Evolutionary conservation across 768 basidiomycete species (phyloP).

Genomic region (Trametes meyenii): DNA sequence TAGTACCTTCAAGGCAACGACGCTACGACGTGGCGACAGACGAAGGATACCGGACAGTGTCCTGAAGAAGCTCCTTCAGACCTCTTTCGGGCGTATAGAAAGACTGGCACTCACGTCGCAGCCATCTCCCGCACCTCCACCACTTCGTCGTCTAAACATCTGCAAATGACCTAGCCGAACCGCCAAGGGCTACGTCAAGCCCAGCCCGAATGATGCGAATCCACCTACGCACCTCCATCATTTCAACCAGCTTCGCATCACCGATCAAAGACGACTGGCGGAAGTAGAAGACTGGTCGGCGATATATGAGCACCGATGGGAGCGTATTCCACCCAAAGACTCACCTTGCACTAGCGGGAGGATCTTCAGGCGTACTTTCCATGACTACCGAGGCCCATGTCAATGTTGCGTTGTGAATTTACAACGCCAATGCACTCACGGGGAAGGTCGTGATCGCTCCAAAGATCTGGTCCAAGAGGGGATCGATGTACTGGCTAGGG

Average conservation of each 20-base stretch:
- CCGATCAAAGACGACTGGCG: slow-evolving; percentile 81
- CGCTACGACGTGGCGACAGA: slow-evolving; percentile 76
- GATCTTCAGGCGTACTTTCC: slow-evolving; percentile 85
- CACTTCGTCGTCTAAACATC: slow-evolving; percentile 83
- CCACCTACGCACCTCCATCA: slow-evolving; percentile 67
- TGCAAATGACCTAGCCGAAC: slow-evolving; percentile 64
- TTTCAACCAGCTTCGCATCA: slow-evolving; percentile 74
- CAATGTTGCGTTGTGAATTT: slow-evolving; percentile 4
- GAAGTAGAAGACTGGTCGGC: slow-evolving; percentile 75
- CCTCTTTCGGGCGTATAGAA: neutral
- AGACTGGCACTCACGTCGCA: slow-evolving; percentile 59
- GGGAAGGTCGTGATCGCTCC: slow-evolving; percentile 75
- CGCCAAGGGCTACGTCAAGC: slow-evolving; percentile 5
- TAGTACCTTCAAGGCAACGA: slow-evolving; percentile 68
- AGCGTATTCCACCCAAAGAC: neutral
- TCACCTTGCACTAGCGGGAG: slow-evolving; percentile 80
- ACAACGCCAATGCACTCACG: slow-evolving; percentile 44
- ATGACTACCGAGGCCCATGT: slow-evolving; percentile 56
- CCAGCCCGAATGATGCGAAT: neutral
- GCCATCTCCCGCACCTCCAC: slow-evolving; percentile 92
- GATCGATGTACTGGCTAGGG: slow-evolving; percentile 66
- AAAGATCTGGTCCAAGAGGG: slow-evolving; percentile 73
- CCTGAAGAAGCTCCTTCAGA: slow-evolving; percentile 35
- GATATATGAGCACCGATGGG: neutral
- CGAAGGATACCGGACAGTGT: slow-evolving; percentile 84